phyloP scores from a whole-genome alignment of 2,329 filamentous ascomycete genomes.

The Nakataea oryzae region DNA sequence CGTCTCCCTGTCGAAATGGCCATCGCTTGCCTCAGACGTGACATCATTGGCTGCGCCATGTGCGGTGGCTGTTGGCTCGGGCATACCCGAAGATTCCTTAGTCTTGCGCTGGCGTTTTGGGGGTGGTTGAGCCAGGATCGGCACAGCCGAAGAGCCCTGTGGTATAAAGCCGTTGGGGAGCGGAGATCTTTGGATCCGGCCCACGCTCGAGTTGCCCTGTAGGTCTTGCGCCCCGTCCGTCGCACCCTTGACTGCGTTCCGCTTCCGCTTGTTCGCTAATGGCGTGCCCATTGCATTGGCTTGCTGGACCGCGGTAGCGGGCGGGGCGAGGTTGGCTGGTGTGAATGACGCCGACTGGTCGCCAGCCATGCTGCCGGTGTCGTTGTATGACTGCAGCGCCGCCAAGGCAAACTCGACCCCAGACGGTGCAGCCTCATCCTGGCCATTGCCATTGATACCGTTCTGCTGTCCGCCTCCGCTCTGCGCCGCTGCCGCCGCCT shows the following conservation, averaged over 20 bases:
- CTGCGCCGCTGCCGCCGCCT: not conserved
- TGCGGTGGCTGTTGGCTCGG: not conserved
- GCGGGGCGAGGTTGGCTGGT: conserved; percentile 1
- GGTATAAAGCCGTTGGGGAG: conserved; percentile 1
- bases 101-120: conserved; percentile 27
- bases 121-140: conserved; percentile 14
- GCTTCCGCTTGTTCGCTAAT: conserved; percentile 19
- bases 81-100: conserved; percentile 14
- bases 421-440: not conserved
- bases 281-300: conserved; percentile 1
- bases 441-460: not conserved
- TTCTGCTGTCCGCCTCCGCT: not conserved
- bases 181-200: not conserved
- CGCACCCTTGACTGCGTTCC: conserved; percentile 12
- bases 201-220: not conserved
- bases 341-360: conserved; percentile 2
- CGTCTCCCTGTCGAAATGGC: conserved; percentile 15
- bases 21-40: conserved; percentile 3
- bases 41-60: not conserved
- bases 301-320: conserved; percentile 1
- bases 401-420: not conserved
- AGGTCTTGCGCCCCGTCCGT: conserved; percentile 4
- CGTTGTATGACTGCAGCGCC: not conserved
- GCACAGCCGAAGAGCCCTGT: conserved; percentile 5
- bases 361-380: not conserved